Evolutionary conservation across 768 basidiomycete species (phyloP), one percentile per base, ranked within the genome.

Genomic region (Xerocomus spinulosus): DNA sequence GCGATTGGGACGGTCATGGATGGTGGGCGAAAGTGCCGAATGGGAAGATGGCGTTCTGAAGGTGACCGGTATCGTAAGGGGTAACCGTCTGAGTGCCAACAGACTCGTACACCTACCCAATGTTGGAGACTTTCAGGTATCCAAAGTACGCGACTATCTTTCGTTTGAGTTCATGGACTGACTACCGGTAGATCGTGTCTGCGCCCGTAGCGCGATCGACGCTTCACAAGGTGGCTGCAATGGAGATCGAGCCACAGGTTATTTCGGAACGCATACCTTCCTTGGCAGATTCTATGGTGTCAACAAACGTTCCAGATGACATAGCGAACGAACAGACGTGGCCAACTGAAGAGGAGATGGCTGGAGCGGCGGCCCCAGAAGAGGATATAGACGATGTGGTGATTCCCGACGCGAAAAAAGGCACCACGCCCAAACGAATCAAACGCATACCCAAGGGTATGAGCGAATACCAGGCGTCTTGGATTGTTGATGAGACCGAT

Each of bases 291-390:
- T 92, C 92, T 6, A 70, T 97, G 41, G 78, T 89, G 12, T 92
- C 92, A 2, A 84, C 79, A 42, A 93, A 95, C 63, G 82, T 88
- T 20, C 89, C 87, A 4, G 93, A 97, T 58, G 84, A 90, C 48
- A 77, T 96, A 68, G 81, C 77, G 29, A 96, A 95, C 62, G 95
- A 99, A 59, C 95, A 99, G 66, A 99, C 95, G 0, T 97, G 95
- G 94, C 95, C 95, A 1, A 95, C 92, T 0, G 92, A 97, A 64
- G 95, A 97, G 60, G 95, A 97, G 64, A 90, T 97, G 84, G 72
- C 71, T 18, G 77, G 68, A 6, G 69, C 59, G 0, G 53, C 39
- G 8, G 52, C 54, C 0, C 54, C 32, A 17, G 63, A 58, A 34
- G 56, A 63, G 14, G 48, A 44, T 13, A 44, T 46, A 37, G 41